Evolutionary conservation across 1,139 yeast genomes (phyloP), one percentile per base, ranked within the genome.

Genomic region (Sugiyamaella neomexicana): DNA sequence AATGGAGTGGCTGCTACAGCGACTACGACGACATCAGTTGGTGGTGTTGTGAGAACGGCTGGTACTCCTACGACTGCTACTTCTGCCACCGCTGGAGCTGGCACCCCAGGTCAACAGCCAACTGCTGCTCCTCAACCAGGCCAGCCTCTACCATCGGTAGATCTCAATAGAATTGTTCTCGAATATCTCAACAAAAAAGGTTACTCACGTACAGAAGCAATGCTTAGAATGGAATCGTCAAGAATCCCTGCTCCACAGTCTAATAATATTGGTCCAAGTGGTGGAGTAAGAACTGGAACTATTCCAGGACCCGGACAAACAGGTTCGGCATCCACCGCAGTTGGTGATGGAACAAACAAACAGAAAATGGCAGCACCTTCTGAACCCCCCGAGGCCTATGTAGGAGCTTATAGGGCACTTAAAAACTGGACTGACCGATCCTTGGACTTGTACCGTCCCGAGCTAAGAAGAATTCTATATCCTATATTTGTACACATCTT

Each of bases 171-270:
- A 62, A 88, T 91, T 66, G 98, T 93, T 36, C 77, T 93, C 64
- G 99, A 93, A 65, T 93, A 93, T 65, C 79, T 95, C 61, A 88
- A 85, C 69, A 91, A 93, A 67, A 90, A 91, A 68, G 99, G 99
- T 2, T 95, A 89, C 67, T 91, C 89, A 61, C 82, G 86, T 62
- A 91, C 98, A 0, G 99, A 95, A 69, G 90, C 97, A 3, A 89
- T 90, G 85, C 79, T 93, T 57, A 80, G 99, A 60, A 81, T 90
- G 60, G 99, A 95, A 68, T 83, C 89, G 59, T 81, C 95, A 2
- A 84, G 89, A 58, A 80, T 83, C 0, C 82, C 86, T 17, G 81
- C 84, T 0, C 81, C 86, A 0, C 75, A 80, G 16, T 58, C 58
- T 10, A 57, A 41, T 36, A 55, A 42, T 32, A 50, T 50, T 1